Percentiles rank a stretch among this genome's conserved stretches.
Conservation (phyloP, 169 alveolate genomes). For the Plasmodium adleri region DNA sequence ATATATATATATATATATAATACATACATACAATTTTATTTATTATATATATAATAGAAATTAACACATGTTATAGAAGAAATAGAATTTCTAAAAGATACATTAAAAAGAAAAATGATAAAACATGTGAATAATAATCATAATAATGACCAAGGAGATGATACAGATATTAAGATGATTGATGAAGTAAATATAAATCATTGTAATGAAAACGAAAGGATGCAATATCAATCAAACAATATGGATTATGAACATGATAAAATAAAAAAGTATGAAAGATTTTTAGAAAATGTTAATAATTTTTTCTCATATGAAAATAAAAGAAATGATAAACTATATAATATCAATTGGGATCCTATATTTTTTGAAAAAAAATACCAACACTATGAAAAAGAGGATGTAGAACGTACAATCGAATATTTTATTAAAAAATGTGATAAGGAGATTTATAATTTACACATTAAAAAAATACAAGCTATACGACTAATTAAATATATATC, state of each 20-base stretch:
- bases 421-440: constrained; percentile 12
- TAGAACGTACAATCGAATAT: constrained; percentile 7
- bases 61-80: constrained; percentile 18
- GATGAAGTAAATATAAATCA: constrained; percentile 4
- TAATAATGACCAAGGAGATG: constrained; percentile 6
- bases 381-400: constrained; percentile 10
- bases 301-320: not conserved
- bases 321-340: not conserved
- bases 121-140: not conserved
- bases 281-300: not conserved
- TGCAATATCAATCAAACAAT: not conserved
- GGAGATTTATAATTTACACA: constrained; percentile 1
- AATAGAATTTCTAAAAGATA: constrained; percentile 8
- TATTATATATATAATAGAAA: constrained; percentile 14
- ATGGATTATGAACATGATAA: constrained; percentile 15
- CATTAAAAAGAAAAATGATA: constrained; percentile 1
- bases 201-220: constrained; percentile 2
- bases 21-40: not conserved
- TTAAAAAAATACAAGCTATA: constrained; percentile 56
- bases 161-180: not conserved
- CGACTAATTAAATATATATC: constrained; percentile 33
- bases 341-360: constrained; percentile 4
- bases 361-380: constrained; percentile 22
- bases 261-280: constrained; percentile 2
- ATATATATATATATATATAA: not conserved